Percentiles rank a stretch among this genome's conserved stretches.
phyloP scores from a whole-genome alignment of 2,329 filamentous ascomycete species.

The Trichoderma simmonsii region DNA sequence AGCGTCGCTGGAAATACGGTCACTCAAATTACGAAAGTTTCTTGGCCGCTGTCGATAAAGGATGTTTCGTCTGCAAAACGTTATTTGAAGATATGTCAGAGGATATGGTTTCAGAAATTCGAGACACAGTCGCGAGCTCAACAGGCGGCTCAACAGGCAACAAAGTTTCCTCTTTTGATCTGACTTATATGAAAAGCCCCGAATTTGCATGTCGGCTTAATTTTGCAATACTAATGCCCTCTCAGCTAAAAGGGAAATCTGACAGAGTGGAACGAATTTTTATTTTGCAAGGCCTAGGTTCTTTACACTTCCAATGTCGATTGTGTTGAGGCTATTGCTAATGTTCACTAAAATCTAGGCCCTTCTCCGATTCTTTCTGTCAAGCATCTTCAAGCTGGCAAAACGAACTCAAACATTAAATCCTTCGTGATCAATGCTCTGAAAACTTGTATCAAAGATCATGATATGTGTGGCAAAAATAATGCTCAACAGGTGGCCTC shows the following conservation, averaged over 20 bases:
- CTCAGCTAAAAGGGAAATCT: background rate
- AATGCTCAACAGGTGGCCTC: background rate
- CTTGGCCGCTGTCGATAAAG: background rate
- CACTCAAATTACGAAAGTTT: background rate
- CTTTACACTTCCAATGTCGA: background rate
- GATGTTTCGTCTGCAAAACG: background rate
- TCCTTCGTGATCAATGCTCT: background rate
- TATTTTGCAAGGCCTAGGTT: background rate
- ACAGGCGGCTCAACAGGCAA: background rate
- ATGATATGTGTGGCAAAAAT: background rate
- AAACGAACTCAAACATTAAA: background rate
- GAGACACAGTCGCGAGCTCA: background rate
- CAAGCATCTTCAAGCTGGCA: background rate
- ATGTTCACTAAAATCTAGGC: background rate
- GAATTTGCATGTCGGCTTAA: background rate
- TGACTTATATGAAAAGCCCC: background rate
- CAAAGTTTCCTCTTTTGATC: background rate
- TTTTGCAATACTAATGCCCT: background rate
- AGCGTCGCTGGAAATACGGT: background rate
- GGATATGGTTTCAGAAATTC: background rate
- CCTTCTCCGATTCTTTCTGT: background rate
- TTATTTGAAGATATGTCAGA: background rate
- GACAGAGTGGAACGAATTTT: background rate
- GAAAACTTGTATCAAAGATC: background rate
- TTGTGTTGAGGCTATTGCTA: background rate